Evolutionary conservation across 352 stramenopile species (phyloP), one percentile per base, ranked within the genome.

Genomic region (Phytophthora kernoviae): DNA sequence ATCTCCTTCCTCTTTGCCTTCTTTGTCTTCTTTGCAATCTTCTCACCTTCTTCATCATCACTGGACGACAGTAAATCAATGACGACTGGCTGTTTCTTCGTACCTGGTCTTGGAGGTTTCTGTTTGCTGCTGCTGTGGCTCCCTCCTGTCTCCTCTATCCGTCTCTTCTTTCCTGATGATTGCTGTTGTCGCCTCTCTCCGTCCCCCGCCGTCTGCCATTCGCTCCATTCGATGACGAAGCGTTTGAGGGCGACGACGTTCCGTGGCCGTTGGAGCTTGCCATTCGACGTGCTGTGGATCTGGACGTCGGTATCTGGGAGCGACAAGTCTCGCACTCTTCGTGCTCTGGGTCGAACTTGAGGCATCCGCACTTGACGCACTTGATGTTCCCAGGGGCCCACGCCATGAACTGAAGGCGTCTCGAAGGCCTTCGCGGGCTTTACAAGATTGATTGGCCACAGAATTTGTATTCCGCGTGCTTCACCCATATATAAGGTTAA

Each of bases 321-420:
- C 63, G 63, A 50, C 75, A 84, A 0, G 54, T 50, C 32, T 73
- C 61, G 56, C 75, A 84, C 32, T 63, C 47, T 15, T 75, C 62
- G 22, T 52, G 59, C 47, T 55, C 52, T 10, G 42, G 47, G 45
- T 51, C 76, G 45, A 80, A 84, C 44, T 80, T 84, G 44, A 84
- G 63, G 56, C 72, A 79, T 24, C 75, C 71, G 33, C 75, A 84
- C n/a, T 63, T 53, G 37, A 47, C 60, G 54, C 75, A 84, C 14
- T 65, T 73, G 11, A 81, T 58, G 26, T 57, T 43, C 34, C 37
- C 33, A 50, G 52, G 50, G 18, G 33, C 39, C 18, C 49, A 61
- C 30, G 56, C 66, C 66, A 71, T 68, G 33, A n/a, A 22, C 22
- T 15, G 34, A 26, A 5, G 18, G 37, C 9, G 8, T 7, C 33